Base-by-base conservation (phyloP, 208 protist species). In the Crithidia expoeki region DNA sequence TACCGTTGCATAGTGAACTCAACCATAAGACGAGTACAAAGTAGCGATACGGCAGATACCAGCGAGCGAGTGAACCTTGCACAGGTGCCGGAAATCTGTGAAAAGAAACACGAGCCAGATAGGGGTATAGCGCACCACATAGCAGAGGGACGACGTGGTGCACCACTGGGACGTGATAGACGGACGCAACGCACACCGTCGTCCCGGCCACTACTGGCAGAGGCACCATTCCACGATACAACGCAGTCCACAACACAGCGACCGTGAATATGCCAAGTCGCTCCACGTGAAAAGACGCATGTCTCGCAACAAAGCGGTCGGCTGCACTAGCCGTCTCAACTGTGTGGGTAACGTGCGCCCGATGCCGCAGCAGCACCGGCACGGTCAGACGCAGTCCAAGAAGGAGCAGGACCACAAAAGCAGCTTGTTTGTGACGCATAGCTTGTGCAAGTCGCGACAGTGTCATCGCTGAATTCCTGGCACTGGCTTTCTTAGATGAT, bases 321-420 rank as follows among this genome's bases (percentile, higher is more conserved):
- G 86, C 23, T 16, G 51, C 53, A 42, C 80, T 84, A 16, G 67
- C 67, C 34, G 59, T 73, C 40, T 81, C 80, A 12, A 86, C 83
- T 17, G 68, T 68, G 76, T 89, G 80, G 0, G 81, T 84, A 53
- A 92, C 86, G 68, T 86, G 83, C 6, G 76, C 80, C 2, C 83
- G 80, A 47, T 82, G 69, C 33, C 74, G 81, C 53, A 82, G 71
- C 60, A 86, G 50, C 49, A 67, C 49, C 7, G 83, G 83, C 27
- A 82, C 74, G 12, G 64, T 40, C 16, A 81, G 28, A 5, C 85
- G 71, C 33, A 83, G 38, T 1, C 28, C 69, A 16, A 88, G 10
- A 4, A 81, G 51, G 19, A 83, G 28, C 21, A 61, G 42, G 2
- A 28, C 52, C 11, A 80, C 23, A 50, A 77, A 65, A 9, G 70